Base-by-base conservation (phyloP, 2,329 filamentous ascomycete species). In the Cladophialophora chaetospira region DNA sequence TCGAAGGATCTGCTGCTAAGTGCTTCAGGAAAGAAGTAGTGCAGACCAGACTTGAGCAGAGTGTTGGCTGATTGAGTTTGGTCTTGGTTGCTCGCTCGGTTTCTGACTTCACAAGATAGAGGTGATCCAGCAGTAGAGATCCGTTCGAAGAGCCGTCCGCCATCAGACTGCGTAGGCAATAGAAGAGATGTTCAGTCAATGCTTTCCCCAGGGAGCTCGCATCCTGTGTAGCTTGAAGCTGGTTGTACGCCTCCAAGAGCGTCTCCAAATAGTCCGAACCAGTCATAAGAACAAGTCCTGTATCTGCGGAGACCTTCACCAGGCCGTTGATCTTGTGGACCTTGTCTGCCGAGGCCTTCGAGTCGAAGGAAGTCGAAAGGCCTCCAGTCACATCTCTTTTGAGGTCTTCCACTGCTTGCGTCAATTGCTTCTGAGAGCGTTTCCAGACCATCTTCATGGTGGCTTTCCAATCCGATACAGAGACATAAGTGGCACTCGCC, bases 231-330 rank as follows among this genome's bases (percentile, higher is more conserved):
- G 86, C 80, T 46, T 77, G 79, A 47, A 76, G 75, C 33, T 84
- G 77, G 26, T 66, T 65, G 58, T 77, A 77, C 26, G 68, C 67
- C 58, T 77, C 75, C 50, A 69, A 68, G 10, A 96, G 78, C 0
- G 88, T 84, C 69, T 97, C 93, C 17, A 96, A 73, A 65, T 94
- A 93, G 72, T 97, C 93, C 48, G 88, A 91, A 1, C 93, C 93
- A 0, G 88, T 88, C 65, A 96, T 82, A 66, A 96, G 86, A 64
- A 89, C 78, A 5, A 75, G 71, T 26, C 79, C 82, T 42, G 74
- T 74, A 21, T 79, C 66, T 19, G 74, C 72, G 53, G 75, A 68
- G 23, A 68, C 63, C 23, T 71, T 74, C 3, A 72, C 63, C 28
- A 78, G 63, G 19, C 75, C 65, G 9, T 74, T 77, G 53, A 77